phyloP scores from a whole-genome alignment of 2,329 filamentous ascomycete genomes.

The Colletotrichum plurivorum region DNA sequence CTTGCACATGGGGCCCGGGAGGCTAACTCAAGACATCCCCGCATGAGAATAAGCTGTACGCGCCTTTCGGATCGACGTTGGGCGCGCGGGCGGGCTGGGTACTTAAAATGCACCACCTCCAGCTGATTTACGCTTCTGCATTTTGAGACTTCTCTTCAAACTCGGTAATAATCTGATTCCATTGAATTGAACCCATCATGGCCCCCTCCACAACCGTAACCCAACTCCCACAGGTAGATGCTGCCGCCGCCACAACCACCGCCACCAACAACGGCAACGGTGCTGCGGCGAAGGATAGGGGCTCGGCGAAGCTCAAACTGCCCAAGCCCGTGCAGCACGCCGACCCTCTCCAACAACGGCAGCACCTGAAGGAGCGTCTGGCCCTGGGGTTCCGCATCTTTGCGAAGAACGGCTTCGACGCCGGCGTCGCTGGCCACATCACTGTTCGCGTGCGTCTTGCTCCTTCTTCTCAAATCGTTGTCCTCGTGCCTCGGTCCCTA shows the following conservation, averaged over 20 bases:
- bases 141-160: too few species aligned
- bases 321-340: constrained; percentile 41
- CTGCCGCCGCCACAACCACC: constrained; percentile 10
- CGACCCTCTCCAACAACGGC: constrained; percentile 57
- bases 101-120: neutral
- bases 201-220: constrained; percentile 19
- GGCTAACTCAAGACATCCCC: constrained; percentile 11
- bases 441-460: constrained; percentile 60
- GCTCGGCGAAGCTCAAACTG: constrained; percentile 7
- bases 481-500: constrained; percentile 5
- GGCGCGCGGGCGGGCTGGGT: neutral
- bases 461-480: neutral
- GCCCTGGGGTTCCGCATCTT: constrained; percentile 71
- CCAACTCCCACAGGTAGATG: constrained; percentile 20
- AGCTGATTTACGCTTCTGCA: neutral
- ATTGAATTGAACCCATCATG: constrained; percentile 5
- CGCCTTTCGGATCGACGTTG: constrained; percentile 17
- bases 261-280: constrained; percentile 29
- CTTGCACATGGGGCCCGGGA: too few species aligned
- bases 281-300: constrained; percentile 2
- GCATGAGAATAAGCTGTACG: constrained; percentile 6
- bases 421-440: constrained; percentile 77
- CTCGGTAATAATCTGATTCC: too few species aligned
- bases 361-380: constrained; percentile 68
- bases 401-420: constrained; percentile 69